Conservation (phyloP, 2,329 filamentous ascomycete genomes). For the Paraphaeosphaeria minitans region DNA sequence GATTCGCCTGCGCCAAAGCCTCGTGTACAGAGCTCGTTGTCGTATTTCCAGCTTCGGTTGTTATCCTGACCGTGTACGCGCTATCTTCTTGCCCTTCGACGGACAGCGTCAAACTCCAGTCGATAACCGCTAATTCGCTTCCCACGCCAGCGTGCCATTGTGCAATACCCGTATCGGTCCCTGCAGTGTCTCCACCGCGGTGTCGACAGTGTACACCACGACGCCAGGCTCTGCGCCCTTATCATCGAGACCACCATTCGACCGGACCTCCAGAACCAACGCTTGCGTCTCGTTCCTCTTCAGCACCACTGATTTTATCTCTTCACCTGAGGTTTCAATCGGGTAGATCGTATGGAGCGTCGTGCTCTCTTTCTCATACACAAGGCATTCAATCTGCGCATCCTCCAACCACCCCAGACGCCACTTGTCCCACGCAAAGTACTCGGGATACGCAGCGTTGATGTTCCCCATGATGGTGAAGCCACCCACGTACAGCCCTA, state of each 20-base stretch:
- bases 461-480: constrained; percentile 7
- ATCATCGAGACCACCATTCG: not conserved
- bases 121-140: not conserved
- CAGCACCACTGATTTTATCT: not conserved
- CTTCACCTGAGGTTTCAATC: not conserved
- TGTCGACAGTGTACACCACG: constrained; percentile 3
- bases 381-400: not conserved
- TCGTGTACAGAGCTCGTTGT: not conserved
- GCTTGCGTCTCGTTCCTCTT: constrained; percentile 5
- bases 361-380: not conserved
- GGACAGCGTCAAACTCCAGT: not conserved
- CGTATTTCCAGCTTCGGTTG: not conserved
- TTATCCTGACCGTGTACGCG: constrained; percentile 1
- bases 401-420: constrained; percentile 4
- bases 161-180: not conserved
- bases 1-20: not conserved
- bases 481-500: constrained; percentile 3
- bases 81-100: not conserved
- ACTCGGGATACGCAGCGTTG: constrained; percentile 1
- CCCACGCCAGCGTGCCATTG: not conserved
- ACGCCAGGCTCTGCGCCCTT: not conserved
- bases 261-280: not conserved
- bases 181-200: constrained; percentile 4
- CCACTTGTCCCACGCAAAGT: constrained; percentile 10
- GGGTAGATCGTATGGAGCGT: not conserved